Evolutionary conservation across 2,329 filamentous ascomycete genomes (phyloP), one percentile per base, ranked within the genome.

Genomic region (Verticillium dahliae): DNA sequence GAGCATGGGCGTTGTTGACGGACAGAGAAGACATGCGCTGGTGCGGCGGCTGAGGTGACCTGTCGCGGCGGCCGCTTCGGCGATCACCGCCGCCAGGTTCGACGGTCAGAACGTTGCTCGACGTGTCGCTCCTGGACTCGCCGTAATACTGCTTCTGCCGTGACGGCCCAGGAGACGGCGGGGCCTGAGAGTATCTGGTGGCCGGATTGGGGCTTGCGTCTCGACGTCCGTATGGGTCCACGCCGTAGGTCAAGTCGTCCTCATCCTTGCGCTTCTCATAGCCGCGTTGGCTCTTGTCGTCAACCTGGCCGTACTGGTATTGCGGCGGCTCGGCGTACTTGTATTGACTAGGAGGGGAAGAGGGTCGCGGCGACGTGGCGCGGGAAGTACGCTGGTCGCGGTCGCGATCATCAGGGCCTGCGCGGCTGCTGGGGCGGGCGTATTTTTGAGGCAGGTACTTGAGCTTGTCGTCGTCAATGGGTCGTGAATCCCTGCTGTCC

Each of bases 221-320:
- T 56, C 31, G 39, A 62, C 18, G 41, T 50, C 18, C 41, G 11
- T 50, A 50, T 22, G 61, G 62, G 31, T 64, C 62, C n/a, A 38
- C 64, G 35, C 83, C 83, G 63, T 85, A 85, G 3, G 81, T 81
- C 10, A 85, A 71, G 61, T 82, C 78, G 4, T 81, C 79, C 35
- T 81, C 78, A 18, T 50, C 41, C 6, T 62, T 61, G 58, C 2
- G 62, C 59, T 60, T 63, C 69, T 59, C 71, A 9, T 50, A 22
- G 13, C 41, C 56, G 37, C 56, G 56, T 18, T 14, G 34, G 57
- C 37, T 22, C 38, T 7, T 55, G 33, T 33, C 62, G 50, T 67
- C 60, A 15, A 63, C 56, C 31, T 66, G 64, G 60, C 65, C 68
- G n/a, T 72, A 68, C 38, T 72, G 69, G 60, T 69, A 68, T n/a